Evolutionary conservation across 2,329 filamentous ascomycete species (phyloP), one percentile per base, ranked within the genome.

Genomic region (Trichoderma sp.): DNA sequence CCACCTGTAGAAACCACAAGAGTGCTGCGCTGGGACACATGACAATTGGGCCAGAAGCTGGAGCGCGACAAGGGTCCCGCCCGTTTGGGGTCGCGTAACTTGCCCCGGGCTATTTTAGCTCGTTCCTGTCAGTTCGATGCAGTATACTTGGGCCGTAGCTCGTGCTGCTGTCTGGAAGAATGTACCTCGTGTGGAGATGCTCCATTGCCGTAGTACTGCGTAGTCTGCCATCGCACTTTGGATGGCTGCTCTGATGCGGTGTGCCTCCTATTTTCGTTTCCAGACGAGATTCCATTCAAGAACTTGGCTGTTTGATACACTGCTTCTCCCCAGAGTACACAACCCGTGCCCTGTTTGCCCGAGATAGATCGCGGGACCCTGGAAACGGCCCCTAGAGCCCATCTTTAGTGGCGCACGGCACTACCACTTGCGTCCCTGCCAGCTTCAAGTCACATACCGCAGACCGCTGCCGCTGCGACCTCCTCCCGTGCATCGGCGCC

Each of bases 261-360:
- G 59, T 52, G 59, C 59, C 59, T 63, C 59, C 59, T 63, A 63
- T 63, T n/a, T 43, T 54, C 59, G 46, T 52, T 52, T 28, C 8
- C 51, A 21, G 51, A 52, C 46, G 14, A 34, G 30, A 28, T 3
- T 37, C 34, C 26, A 13, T 49, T 49, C 13, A 3, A 49, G 13
- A 24, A 5, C 13, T 13, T 24, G 46, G 18, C 13, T 34, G 1
- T 7, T 37, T 51, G 46, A 34, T 39, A n/a, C 18, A 21, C 13
- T 52, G 24, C 10, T 4, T 32, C 43, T n/a, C 59, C 52, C 46
- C 10, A 24, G 1, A 61, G 13, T 18, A 28, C 18, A 49, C 5
- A n/a, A 18, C 30, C 16, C 24, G 11, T 32, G 18, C 58, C 46
- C 46, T 49, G 18, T 21, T 60, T 39, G 37, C 39, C 39, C 21